Base-by-base conservation (phyloP, 176 grass and related monocot genomes). In the Calamus simplicifolius region DNA sequence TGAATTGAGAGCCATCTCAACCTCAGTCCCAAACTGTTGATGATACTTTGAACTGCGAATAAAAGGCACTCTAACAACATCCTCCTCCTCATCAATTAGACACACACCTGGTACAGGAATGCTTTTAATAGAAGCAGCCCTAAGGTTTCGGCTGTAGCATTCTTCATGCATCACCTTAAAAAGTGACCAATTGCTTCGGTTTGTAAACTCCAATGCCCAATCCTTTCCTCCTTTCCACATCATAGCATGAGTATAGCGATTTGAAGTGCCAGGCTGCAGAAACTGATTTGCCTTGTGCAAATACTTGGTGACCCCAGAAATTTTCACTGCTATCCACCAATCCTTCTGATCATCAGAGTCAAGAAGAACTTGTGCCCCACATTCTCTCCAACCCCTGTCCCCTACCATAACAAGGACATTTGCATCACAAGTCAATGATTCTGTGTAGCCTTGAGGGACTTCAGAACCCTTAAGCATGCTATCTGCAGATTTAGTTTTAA, bases 131-230 rank as follows among this genome's bases (percentile, higher is more conserved):
- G 84, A 92, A 30, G 84, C 79, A 79, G 88, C 87, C 76, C 88
- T 82, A 51, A 92, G 71, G 50, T 93, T 93, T 69, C 62, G 80
- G 57, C 73, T 93, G 52, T 85, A 89, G 68, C 94, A 98, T 70
- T 93, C 81, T 19, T 78, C 79, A 76, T 98, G 85, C 72, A 98
- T 98, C 75, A 89, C 81, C 74, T 98, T 98, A 79, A 98, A 98
- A 80, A 93, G 56, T 29, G 62, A 63, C 94, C 94, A 92, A 25
- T 98, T 88, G 49, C 77, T 85, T 74, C 88, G 79, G 31, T 93
- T 88, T 61, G 76, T 70, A 64, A 98, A 98, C 73, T 98, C 94
- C 70, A 98, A 65, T 51, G 69, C 71, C 94, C 94, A 98, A 71
- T 91, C 88, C 72, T 77, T 66, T 27, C 72, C 94, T 38, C 84